These are phyloP conservation scores for Pseudevernia furfuracea DNA, from an alignment of 495 filamentous ascomycete species.

Conservation along the genomic window DNA sequence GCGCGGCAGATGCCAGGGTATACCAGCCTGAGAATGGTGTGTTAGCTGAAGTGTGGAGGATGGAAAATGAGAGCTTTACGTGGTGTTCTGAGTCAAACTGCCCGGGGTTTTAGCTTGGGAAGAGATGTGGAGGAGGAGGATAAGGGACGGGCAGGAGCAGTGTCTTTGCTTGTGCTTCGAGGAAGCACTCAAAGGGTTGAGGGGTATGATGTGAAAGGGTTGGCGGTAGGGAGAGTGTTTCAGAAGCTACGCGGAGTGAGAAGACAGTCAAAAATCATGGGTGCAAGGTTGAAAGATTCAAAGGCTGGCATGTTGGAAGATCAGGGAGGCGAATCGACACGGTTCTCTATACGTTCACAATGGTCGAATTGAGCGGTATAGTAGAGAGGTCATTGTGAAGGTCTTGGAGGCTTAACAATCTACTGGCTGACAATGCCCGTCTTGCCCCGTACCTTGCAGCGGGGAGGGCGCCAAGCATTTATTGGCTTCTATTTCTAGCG, in stretches of 20 bases:
- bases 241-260: background rate
- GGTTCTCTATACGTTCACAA: background rate
- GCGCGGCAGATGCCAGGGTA: background rate
- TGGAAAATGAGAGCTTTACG: background rate
- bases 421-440: background rate
- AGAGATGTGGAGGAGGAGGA: background rate
- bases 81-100: background rate
- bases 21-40: background rate
- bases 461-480: too few relatives aligned
- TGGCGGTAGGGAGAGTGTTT: conserved; percentile 1
- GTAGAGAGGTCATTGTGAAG: too few relatives aligned
- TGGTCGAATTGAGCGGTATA: background rate
- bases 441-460: too few relatives aligned
- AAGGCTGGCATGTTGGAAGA: background rate
- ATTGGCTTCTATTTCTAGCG: too few relatives aligned
- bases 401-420: background rate
- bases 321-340: background rate
- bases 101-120: background rate
- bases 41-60: background rate
- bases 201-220: background rate
- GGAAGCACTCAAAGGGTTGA: background rate
- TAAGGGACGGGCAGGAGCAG: background rate
- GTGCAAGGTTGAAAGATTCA: background rate
- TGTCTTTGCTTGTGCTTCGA: background rate
- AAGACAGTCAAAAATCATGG: background rate